Conservation (phyloP, 495 filamentous ascomycete species). For the Trichoderma reesei region DNA sequence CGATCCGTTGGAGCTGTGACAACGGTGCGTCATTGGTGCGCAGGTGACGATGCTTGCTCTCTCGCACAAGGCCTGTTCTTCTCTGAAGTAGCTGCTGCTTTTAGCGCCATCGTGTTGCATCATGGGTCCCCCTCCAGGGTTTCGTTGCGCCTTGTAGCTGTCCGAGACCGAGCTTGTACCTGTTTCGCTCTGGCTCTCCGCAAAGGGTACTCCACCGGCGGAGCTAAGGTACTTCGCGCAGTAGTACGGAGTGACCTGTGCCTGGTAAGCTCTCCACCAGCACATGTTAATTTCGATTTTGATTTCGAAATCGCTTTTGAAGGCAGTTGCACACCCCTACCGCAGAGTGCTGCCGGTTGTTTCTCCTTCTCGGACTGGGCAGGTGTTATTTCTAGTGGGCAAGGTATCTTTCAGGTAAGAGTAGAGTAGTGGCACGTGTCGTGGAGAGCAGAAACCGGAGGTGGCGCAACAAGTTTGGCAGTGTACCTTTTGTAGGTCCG, state of each 20-base stretch:
- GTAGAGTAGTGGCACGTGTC: too few relatives aligned
- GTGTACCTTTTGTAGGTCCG: too few relatives aligned
- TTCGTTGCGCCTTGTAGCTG: background rate
- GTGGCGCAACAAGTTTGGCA: background rate
- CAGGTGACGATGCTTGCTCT: slow-evolving; percentile 5
- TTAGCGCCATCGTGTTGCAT: slow-evolving; percentile 6
- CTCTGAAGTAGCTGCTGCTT: background rate
- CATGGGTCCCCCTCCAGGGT: background rate
- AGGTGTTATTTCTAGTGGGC: too few relatives aligned
- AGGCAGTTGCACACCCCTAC: background rate
- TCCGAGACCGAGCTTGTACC: background rate
- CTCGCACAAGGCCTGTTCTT: background rate
- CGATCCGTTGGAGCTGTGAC: background rate
- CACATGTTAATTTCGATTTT: slow-evolving; percentile 6
- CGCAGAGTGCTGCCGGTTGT: too few relatives aligned
- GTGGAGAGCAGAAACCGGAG: too few relatives aligned
- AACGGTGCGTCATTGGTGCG: background rate
- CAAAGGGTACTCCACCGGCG: background rate
- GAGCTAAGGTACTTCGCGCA: background rate
- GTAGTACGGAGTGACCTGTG: background rate
- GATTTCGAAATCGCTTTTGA: background rate
- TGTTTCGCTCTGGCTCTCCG: background rate
- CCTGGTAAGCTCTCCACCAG: background rate
- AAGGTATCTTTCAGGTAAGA: too few relatives aligned
- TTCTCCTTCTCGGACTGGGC: background rate